Evolutionary conservation across 306 rosid species (phyloP).

Genomic region (Cucurbita pepo): DNA sequence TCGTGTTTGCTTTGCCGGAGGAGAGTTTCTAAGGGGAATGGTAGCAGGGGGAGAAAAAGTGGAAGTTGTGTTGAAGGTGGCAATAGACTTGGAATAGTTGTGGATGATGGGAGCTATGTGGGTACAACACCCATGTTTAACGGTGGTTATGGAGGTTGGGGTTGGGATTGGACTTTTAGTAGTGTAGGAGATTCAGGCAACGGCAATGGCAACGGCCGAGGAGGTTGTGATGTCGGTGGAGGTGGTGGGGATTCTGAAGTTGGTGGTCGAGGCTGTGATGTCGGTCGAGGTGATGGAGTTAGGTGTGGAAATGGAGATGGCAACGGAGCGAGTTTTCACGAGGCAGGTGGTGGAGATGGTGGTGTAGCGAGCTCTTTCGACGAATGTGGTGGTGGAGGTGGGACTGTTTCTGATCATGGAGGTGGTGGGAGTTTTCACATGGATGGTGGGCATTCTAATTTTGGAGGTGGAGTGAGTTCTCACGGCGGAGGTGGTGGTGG

Average conservation of each 20-base stretch:
- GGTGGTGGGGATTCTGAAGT: not conserved
- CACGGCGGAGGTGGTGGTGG: not conserved
- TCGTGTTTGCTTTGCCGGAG: not conserved
- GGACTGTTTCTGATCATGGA: not conserved
- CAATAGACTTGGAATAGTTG: not conserved
- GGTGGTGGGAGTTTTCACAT: not conserved
- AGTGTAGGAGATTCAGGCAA: not conserved
- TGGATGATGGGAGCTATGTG: not conserved
- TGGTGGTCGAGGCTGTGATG: not conserved
- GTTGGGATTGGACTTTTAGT: not conserved
- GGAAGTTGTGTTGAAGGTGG: not conserved
- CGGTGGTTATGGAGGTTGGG: not conserved
- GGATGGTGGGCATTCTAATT: not conserved
- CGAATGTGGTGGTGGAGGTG: not conserved
- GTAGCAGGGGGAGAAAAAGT: not conserved
- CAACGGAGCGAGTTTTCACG: not conserved
- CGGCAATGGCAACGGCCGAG: not conserved
- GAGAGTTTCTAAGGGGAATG: not conserved
- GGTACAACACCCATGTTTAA: not conserved
- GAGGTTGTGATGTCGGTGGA: not conserved
- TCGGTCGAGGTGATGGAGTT: not conserved
- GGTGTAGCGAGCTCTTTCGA: not conserved
- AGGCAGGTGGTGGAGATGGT: not conserved
- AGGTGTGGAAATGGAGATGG: not conserved
- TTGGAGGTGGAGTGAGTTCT: not conserved